phyloP scores from a whole-genome alignment of 768 basidiomycete genomes.

The Tylopilus vinaceipallidus region DNA sequence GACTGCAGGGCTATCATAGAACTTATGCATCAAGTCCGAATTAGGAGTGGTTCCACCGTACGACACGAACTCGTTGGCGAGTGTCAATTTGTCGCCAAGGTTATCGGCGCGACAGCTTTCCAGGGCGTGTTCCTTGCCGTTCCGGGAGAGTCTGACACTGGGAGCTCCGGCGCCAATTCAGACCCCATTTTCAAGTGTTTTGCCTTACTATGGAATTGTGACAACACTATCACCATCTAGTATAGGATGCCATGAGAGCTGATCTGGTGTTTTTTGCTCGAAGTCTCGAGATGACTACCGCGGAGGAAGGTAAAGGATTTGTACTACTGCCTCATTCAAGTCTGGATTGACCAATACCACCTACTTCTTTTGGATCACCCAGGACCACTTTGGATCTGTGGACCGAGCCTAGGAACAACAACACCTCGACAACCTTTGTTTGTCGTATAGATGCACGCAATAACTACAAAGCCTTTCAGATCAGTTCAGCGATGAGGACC shows the following conservation, averaged over 20 bases:
- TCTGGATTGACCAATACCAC: not conserved
- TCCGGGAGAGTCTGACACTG: not conserved
- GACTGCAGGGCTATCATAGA: not conserved
- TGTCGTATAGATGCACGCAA: too few species aligned
- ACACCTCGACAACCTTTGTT: not conserved
- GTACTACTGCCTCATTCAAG: not conserved
- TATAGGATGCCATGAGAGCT: conserved; percentile 7
- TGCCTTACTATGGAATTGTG: not conserved
- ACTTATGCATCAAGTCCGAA: not conserved
- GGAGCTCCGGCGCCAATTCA: not conserved
- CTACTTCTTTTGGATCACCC: not conserved
- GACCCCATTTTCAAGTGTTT: not conserved
- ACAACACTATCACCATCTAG: not conserved
- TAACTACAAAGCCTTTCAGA: too few species aligned
- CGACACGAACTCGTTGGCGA: conserved; percentile 3
- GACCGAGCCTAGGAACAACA: too few species aligned
- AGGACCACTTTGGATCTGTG: not conserved
- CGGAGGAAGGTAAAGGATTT: not conserved
- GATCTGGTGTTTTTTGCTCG: conserved; percentile 1
- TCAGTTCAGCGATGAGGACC: too few species aligned
- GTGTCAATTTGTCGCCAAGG: conserved; percentile 10
- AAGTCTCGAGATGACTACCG: not conserved
- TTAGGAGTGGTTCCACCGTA: conserved; percentile 10
- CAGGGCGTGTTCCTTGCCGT: conserved; percentile 14
- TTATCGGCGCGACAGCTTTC: conserved; percentile 15